Base-by-base conservation (phyloP, 1,139 yeast species). In the Protomyces gravidus region DNA sequence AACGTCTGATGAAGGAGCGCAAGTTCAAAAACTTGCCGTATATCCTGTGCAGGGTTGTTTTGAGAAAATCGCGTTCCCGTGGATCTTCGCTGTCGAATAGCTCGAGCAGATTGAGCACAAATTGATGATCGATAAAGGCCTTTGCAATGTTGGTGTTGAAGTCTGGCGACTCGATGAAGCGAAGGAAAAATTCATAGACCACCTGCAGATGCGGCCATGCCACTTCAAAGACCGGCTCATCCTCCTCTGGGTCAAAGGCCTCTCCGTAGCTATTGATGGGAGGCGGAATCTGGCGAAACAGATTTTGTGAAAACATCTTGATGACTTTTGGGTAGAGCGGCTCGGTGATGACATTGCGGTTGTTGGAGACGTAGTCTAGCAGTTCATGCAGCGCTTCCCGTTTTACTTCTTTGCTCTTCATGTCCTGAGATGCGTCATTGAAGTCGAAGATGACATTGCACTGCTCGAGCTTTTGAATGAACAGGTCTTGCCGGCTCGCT, bases 121-220 rank as follows among this genome's bases (percentile, higher is more conserved):
- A 92, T 61, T 82, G 85, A 69, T 90, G 97, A 72, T 92, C 97
- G 67, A 92, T 89, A 70, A 83, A 90, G 67, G 87, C 94, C 72
- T 90, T 90, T 26, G 98, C 98, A 63, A 87, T 78, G 64, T 89
- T 89, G 68, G 90, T 96, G 69, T 89, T 89, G 71, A 94, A 92
- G 73, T 90, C 97, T 3, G 96, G 95, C 65, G 92, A 84, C 73
- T 92, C 98, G 64, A 92, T 85, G 73, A 92, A 92, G 68, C 96
- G 78, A 64, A 94, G 76, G 71, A 92, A 92, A 69, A 92, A 89
- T 71, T 92, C 97, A 74, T 94, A 92, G 47, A 90, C 95, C 47
- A 90, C 82, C 73, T 89, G 95, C 97, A 94, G 92, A 72, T 92
- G 99, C 3, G 98, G 96, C 99, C 99, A 92, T 4, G 97, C 92